Base-by-base conservation (phyloP, 345 rosid genomes). In the Eucalyptus polyanthemos region DNA sequence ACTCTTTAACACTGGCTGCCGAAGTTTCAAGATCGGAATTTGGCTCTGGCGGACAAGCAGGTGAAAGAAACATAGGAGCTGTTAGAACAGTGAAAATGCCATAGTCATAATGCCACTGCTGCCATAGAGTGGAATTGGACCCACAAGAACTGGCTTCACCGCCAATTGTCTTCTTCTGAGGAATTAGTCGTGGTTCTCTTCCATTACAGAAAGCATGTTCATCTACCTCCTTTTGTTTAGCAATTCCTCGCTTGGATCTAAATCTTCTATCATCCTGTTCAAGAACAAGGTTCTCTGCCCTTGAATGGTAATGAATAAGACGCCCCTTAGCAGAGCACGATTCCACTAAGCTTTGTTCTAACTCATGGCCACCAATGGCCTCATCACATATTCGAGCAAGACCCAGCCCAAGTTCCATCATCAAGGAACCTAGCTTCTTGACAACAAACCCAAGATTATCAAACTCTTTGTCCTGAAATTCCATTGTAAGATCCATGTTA, bases 71-170 rank as follows among this genome's bases (percentile, higher is more conserved):
- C 95, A 96, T 92, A 40, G 98, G 98, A 93, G 96, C 93, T 10
- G 98, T 97, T 91, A 98, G 92, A 90, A 97, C 89, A n/a, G 99
- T 98, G 91, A 97, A 95, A 91, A 97, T 92, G 53, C 98, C 97
- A 88, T 95, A 97, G 91, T 97, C 99, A 91, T 94, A 97, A 92
- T 97, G 99, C 99, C 99, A 97, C 87, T 95, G 97, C 93, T 98
- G 99, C 99, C 99, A 97, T 13, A 96, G 91, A 87, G 89, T 89
- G 89, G 91, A 87, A 90, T 45, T 62, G 88, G 87, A 88, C 87
- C 91, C 93, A 85, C 49, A 37, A 49, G 89, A 42, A 34, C 90
- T 86, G 65, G 80, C 69, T 88, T 85, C 93, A 56, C 88, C n/a
- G 29, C 87, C 87, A 45, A 54, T 76, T 88, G 62, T 14, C 86